Percentiles rank a stretch among this genome's conserved stretches.
These are phyloP conservation scores for Datura wrightii DNA, from an alignment of 257 asterid genomes.

Conservation along the genomic window DNA sequence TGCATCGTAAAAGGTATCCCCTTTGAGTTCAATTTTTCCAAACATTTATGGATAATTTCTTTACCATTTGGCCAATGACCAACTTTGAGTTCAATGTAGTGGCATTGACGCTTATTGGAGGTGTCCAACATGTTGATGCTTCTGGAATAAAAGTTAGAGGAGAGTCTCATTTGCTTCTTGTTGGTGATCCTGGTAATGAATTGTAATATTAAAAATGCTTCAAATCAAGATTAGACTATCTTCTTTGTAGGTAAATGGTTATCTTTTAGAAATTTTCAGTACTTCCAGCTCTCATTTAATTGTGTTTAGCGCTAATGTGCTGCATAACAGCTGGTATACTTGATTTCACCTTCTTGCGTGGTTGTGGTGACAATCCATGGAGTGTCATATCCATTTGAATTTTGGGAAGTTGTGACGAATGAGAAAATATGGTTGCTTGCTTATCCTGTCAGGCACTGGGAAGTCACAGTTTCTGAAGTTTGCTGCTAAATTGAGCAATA, in stretches of 20 bases:
- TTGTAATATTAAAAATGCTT: background rate
- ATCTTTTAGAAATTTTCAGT: background rate
- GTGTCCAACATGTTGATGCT: conserved; percentile 94
- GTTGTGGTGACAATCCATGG: conserved; percentile 2
- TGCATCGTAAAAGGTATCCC: conserved; percentile 1
- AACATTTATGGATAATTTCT: background rate
- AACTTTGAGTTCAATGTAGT: conserved; percentile 53
- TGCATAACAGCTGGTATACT: conserved; percentile 14
- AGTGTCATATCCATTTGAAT: background rate
- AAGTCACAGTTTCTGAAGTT: conserved; percentile 96
- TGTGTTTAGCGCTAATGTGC: background rate
- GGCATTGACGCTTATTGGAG: conserved; percentile 90
- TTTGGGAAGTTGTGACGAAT: conserved; percentile 32
- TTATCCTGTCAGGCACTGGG: conserved; percentile 75
- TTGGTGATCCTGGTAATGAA: conserved; percentile 96
- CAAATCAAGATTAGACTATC: conserved; percentile 19
- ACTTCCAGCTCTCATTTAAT: background rate
- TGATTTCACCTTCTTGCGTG: background rate
- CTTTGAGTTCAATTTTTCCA: conserved; percentile 22
- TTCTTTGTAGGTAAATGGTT: background rate
- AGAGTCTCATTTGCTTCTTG: conserved; percentile 96
- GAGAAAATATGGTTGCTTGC: conserved; percentile 31
- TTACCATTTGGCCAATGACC: conserved; percentile 24
- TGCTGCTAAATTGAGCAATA: conserved; percentile 93
- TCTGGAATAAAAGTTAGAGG: conserved; percentile 97